phyloP scores from a whole-genome alignment of 768 basidiomycete species.

The Calocera cornea region DNA sequence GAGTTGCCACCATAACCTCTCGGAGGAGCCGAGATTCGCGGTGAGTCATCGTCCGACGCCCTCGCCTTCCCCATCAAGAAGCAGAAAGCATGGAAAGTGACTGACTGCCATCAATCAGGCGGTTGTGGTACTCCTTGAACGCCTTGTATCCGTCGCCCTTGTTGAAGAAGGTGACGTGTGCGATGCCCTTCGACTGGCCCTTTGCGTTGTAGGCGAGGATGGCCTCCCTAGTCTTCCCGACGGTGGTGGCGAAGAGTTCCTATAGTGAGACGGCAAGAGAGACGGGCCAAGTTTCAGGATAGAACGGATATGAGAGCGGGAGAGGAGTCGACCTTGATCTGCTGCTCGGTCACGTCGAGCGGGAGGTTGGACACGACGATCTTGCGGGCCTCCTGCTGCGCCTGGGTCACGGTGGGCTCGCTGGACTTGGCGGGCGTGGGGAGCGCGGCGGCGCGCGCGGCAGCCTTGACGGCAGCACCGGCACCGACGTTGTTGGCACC shows the following conservation, averaged over 20 bases:
- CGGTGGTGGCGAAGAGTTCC: conserved; percentile 87
- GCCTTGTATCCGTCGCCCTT: conserved; percentile 88
- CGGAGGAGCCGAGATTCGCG: not conserved
- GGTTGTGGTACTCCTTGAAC: conserved; percentile 88
- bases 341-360: conserved; percentile 77
- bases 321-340: conserved; percentile 61
- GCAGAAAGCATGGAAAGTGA: conserved; percentile 36
- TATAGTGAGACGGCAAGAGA: conserved; percentile 24
- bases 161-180: conserved; percentile 70
- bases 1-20: not conserved
- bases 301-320: not conserved
- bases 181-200: conserved; percentile 84
- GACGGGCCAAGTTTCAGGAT: not conserved
- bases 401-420: conserved; percentile 16
- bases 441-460: conserved; percentile 20
- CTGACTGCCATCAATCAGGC: conserved; percentile 99
- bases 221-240: conserved; percentile 75
- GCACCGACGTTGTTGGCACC: conserved; percentile 27
- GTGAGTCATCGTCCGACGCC: conserved; percentile 3
- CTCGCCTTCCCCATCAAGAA: conserved; percentile 10
- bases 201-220: conserved; percentile 70
- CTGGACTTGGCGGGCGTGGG: conserved; percentile 25
- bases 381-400: conserved; percentile 48
- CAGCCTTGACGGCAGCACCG: conserved; percentile 21
- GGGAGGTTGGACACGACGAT: conserved; percentile 95